A percentile compares a stretch with the other conserved stretches of the same genome.
phyloP scores from a whole-genome alignment of 2,329 filamentous ascomycete genomes.

The Elsinoe perseae region DNA sequence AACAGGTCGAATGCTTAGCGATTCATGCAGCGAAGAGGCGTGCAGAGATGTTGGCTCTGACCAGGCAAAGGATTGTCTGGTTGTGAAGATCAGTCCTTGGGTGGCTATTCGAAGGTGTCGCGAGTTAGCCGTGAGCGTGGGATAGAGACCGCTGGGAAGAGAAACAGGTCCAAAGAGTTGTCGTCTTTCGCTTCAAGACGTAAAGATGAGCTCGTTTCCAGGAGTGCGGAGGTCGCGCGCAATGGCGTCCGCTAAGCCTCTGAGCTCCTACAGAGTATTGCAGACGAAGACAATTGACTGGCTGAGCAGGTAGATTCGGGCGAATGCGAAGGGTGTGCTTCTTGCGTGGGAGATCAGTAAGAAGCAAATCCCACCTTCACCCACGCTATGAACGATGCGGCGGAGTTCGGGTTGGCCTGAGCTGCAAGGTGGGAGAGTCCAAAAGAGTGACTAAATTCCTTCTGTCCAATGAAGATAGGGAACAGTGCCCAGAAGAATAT shows the following conservation, averaged over 20 bases:
- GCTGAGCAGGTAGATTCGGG: not conserved
- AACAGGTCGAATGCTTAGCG: not conserved
- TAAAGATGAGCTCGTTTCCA: conserved; percentile 7
- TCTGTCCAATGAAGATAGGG: conserved; percentile 2
- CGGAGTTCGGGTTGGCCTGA: conserved; percentile 9
- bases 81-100: not conserved
- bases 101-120: not conserved
- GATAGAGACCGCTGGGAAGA: not conserved
- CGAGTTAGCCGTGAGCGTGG: conserved; percentile 7
- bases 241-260: not conserved
- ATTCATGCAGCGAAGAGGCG: not conserved
- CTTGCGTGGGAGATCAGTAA: conserved; percentile 6
- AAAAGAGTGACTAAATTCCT: not conserved
- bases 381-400: not conserved
- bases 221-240: not conserved
- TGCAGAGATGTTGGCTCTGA: not conserved
- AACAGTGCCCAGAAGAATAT: not conserved
- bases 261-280: not conserved
- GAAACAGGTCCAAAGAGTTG: not conserved
- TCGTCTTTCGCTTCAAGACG: not conserved
- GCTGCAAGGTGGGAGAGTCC: not conserved
- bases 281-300: not conserved
- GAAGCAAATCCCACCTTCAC: conserved; percentile 11
- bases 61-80: not conserved
- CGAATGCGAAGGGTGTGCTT: not conserved